Evolutionary conservation across 2,329 filamentous ascomycete species (phyloP), one percentile per base, ranked within the genome.

Genomic region (Pseudocercospora cruenta): DNA sequence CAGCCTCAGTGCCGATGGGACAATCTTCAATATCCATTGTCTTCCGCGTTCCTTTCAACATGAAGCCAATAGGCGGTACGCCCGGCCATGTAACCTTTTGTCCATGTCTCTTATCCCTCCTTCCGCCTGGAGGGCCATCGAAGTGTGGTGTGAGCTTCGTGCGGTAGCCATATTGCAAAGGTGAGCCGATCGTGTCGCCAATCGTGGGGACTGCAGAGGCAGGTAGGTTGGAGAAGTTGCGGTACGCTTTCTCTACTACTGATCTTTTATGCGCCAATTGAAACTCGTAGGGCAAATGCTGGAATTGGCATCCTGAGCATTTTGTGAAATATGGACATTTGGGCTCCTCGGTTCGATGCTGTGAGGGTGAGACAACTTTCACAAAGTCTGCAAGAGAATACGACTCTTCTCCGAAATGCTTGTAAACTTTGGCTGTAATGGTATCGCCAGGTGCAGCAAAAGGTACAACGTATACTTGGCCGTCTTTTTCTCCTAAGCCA

Each of bases 101-200:
- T 65, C 86, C 83, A 65, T 86, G 79, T 63, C 80, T 73, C 65
- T 81, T 80, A 67, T 84, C 80, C 72, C 83, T 75, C 72, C 81
- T 73, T 73, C 84, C 77, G 64, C 81, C 79, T 24, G 88, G 87
- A 0, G 93, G 92, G 0, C 88, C 91, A 76, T 96, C 91, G 76
- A 98, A 99, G 80, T 99, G 95, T 28, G 95, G 95, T 19, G 95
- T 99, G 71, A 99, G 85, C 81, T 99, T 99, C 21, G 95, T 99
- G 62, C 95, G 88, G 82, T 99, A 99, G 64, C 90, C 91, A 79
- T 96, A 98, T 80, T 96, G 90, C 68, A 97, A 80, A 2, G 95
- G 95, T 49, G 92, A 96, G 57, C 91, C 91, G 74, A 97, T 93
- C 8, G 95, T 99, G 70, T 96, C 91, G 58, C 85, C 86, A 63